Evolutionary conservation across 2,329 filamentous ascomycete genomes (phyloP).

Genomic region (Cryphonectria japonica): DNA sequence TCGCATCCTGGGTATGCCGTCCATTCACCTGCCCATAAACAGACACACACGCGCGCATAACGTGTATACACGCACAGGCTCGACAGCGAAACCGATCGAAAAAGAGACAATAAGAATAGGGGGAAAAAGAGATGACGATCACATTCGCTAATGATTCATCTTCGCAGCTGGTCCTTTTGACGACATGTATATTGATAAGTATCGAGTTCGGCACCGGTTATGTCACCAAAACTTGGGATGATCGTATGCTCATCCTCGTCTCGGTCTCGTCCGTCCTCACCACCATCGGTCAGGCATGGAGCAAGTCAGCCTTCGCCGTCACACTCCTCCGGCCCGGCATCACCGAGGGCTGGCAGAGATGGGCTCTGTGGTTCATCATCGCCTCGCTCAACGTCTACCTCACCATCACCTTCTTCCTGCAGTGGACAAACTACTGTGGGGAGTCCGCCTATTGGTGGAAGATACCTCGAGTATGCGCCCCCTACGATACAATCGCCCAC

Average conservation of each 20-base stretch:
- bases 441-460: constrained; percentile 49
- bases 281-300: constrained; percentile 42
- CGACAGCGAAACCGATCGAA: neutral
- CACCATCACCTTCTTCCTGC: constrained; percentile 49
- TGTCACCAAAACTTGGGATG: constrained; percentile 50
- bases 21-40: neutral
- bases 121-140: neutral
- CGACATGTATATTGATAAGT: constrained; percentile 50
- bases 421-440: constrained; percentile 53
- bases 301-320: constrained; percentile 44
- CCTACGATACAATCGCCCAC: constrained; percentile 42
- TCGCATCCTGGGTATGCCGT: constrained; percentile 32
- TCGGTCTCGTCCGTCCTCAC: constrained; percentile 46
- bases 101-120: neutral
- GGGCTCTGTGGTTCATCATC: constrained; percentile 54
- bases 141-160: constrained; percentile 5
- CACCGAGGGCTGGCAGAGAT: constrained; percentile 47
- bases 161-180: constrained; percentile 44
- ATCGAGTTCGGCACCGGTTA: constrained; percentile 55
- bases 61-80: neutral
- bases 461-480: constrained; percentile 47
- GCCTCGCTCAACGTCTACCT: constrained; percentile 52
- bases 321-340: constrained; percentile 42
- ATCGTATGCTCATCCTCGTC: constrained; percentile 58
- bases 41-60: no score